Base-by-base conservation (phyloP, 148 eudicot species). In the Chenopodium suecicum region DNA sequence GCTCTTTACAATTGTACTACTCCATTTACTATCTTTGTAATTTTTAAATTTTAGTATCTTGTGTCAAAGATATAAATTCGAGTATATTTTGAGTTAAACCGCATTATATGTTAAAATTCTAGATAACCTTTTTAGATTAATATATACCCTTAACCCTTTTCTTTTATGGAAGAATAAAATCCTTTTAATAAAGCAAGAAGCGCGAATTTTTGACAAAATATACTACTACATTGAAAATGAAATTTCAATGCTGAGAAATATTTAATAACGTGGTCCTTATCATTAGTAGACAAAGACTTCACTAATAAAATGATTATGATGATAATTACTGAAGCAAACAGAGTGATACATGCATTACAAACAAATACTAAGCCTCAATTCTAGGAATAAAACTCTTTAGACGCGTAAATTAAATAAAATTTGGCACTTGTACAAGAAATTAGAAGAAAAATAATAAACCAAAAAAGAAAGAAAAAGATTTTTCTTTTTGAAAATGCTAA, bases 291-390 rank as follows among this genome's bases (percentile, higher is more conserved):
- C 76, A 47, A 73, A 73, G n/a, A 19, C 25, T 9, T 37, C 20
- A 34, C 41, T 41, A 17, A 16, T 68, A 31, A 31, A 32, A 68
- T 66, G 70, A 7, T 66, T 29, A 27, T 66, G 20, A 27, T 66
- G 20, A 64, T 64, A 64, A 64, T 23, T 64, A 64, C 29, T 56
- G 62, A 56, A 56, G 22, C 62, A 56, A 56, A 56, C 20, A 4
- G 19, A 56, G 62, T 14, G 19, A 48, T 48, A 48, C 52, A 48
- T 48, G 52, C 3, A 13, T 56, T 56, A 56, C 60, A 13, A 56
- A 75, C 41, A 65, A 75, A 29, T 56, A 56, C 13, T 16, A 29
- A 75, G 78, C 23, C 78, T 75, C 58, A 20, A 58, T 52, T 75
- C 8, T 25, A 56, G 66, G 64, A 52, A 4, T 31, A 7, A 34